Percentiles rank a stretch among this genome's conserved stretches.
phyloP scores from a whole-genome alignment of 306 rosid species.

The Vachellia collinsii region DNA sequence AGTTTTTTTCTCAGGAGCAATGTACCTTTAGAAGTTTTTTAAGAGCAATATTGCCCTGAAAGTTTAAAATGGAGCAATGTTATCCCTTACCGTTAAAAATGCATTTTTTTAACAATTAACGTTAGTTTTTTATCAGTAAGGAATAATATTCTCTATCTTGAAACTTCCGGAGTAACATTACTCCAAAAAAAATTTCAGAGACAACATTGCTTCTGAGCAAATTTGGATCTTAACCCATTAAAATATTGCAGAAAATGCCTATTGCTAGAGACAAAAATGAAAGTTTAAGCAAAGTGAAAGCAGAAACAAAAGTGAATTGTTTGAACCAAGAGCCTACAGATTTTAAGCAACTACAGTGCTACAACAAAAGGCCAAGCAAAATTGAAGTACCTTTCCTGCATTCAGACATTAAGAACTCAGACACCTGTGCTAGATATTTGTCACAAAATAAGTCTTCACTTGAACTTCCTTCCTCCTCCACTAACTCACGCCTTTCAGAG shows the following conservation, averaged over 20 bases:
- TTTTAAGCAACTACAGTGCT: constrained; percentile 11
- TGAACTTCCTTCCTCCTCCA: constrained; percentile 69
- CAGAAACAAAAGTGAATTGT: neutral
- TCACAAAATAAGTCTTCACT: constrained; percentile 60
- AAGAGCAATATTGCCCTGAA: too few relatives aligned
- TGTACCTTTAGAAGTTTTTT: too few relatives aligned
- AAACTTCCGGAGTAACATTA: too few relatives aligned
- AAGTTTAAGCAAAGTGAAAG: neutral
- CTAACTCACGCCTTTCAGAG: constrained; percentile 69
- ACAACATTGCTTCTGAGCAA: too few relatives aligned
- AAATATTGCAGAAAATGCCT: neutral
- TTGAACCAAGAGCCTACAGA: constrained; percentile 23
- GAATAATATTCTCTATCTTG: too few relatives aligned
- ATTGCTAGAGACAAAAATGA: constrained; percentile 32
- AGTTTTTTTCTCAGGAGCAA: too few relatives aligned
- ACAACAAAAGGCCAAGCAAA: constrained; percentile 25
- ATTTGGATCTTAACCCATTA: too few relatives aligned
- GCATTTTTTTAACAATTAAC: too few relatives aligned
- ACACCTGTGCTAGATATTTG: constrained; percentile 69
- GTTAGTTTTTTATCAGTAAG: too few relatives aligned
- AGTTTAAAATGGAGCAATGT: too few relatives aligned
- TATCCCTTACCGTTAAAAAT: too few relatives aligned
- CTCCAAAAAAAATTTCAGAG: too few relatives aligned
- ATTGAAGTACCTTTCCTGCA: constrained; percentile 58
- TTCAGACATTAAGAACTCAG: constrained; percentile 52